Conservation (phyloP, 257 asterid species). For the Solanum etuberosum region DNA sequence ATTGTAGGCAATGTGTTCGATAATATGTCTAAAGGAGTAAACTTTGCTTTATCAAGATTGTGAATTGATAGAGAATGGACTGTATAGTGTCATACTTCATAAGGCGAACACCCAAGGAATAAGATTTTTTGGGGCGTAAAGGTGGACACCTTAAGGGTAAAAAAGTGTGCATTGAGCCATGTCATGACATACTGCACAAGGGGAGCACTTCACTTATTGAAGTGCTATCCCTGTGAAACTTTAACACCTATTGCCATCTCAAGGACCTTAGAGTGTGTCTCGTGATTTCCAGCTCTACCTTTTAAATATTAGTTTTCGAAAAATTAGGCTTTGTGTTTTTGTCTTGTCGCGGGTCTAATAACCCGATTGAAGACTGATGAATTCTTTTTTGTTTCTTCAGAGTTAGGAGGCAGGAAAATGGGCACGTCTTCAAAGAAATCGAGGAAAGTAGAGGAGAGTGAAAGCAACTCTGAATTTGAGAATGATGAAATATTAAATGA, state of each 20-base stretch:
- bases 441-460: slow-evolving; percentile 22
- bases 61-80: not conserved
- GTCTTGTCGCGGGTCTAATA: not conserved
- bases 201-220: not conserved
- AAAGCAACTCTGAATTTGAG: slow-evolving; percentile 36
- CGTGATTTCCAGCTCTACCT: not conserved
- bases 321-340: not conserved
- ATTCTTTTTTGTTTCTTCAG: not conserved
- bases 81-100: not conserved
- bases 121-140: not conserved
- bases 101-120: not conserved
- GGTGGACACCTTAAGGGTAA: not conserved
- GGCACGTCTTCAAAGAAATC: slow-evolving; percentile 18
- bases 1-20: not conserved
- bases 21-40: not conserved
- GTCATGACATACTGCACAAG: not conserved
- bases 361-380: not conserved
- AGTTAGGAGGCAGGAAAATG: slow-evolving; percentile 11
- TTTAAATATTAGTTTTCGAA: not conserved
- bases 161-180: not conserved
- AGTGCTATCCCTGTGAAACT: not conserved
- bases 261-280: not conserved
- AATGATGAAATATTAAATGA: slow-evolving; percentile 16
- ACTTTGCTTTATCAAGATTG: not conserved
- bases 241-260: not conserved